Conservation (phyloP, 1,139 yeast genomes). For the Geotrichum restrictum region DNA sequence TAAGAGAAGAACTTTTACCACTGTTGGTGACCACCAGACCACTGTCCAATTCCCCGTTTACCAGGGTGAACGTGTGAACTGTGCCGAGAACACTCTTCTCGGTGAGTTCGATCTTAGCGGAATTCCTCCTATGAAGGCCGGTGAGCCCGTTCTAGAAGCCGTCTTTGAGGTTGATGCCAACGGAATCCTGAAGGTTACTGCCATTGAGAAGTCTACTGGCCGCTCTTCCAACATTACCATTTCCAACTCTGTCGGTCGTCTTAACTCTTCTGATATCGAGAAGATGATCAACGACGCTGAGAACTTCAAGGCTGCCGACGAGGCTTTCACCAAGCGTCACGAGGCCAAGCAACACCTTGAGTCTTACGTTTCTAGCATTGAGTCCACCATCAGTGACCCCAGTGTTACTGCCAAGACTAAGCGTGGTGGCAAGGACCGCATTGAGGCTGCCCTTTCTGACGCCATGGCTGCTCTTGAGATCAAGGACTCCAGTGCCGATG, state of each 20-base stretch:
- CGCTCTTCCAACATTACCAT: conserved; percentile 99
- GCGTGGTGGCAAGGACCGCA: conserved; percentile 97
- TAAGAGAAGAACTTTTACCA: conserved; percentile 99
- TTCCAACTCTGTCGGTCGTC: conserved; percentile 99
- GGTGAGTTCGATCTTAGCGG: conserved; percentile 99
- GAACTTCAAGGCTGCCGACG: conserved; percentile 97
- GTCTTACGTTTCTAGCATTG: conserved; percentile 91
- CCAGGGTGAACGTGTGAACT: conserved; percentile 99
- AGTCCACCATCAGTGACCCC: conserved; percentile 96
- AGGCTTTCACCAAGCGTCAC: conserved; percentile 98
- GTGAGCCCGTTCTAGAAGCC: conserved; percentile 99
- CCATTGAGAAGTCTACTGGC: conserved; percentile 98
- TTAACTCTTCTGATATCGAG: conserved; percentile 95
- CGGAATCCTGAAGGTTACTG: conserved; percentile 99
- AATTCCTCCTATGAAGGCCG: conserved; percentile 99
- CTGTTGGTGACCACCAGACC: conserved; percentile 99
- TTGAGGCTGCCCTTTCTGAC: conserved; percentile 96
- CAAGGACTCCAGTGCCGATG: conserved; percentile 95
- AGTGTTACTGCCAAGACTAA: conserved; percentile 96
- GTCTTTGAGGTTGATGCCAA: conserved; percentile 99
- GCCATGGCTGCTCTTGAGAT: conserved; percentile 97
- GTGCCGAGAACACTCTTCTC: conserved; percentile 96
- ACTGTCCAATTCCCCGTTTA: conserved; percentile 99
- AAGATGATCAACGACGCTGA: conserved; percentile 98
- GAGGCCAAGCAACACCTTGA: conserved; percentile 99